Base-by-base conservation (phyloP, 768 basidiomycete species). In the Auricularia heimuer region DNA sequence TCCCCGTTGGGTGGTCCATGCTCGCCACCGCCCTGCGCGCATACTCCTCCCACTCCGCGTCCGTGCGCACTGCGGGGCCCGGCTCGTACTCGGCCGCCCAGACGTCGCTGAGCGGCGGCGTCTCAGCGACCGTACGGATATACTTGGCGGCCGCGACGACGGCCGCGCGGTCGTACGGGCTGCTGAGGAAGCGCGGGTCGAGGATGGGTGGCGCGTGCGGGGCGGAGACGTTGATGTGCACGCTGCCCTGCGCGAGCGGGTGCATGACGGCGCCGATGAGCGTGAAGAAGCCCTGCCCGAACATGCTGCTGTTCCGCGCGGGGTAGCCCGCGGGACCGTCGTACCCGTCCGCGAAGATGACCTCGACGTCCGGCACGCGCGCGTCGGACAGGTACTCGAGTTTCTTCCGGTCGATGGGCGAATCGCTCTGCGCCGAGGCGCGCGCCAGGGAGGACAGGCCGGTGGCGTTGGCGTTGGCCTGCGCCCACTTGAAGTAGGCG, bases 101-200 rank as follows among this genome's bases (percentile, higher is more conserved):
- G 8, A 76, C 72, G 7, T 71, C 68, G 61, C 72, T 79, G 3
- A 90, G 74, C 0, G 88, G 87, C 1, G 78, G 73, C 1, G 83
- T 80, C 10, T 76, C 68, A 0, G 80, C 84, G 45, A 89, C 70
- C 65, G 70, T 78, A 29, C 87, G 80, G 18, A 82, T 85, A 62
- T 88, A 78, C 71, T 85, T 85, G 64, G 86, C 73, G 34, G 83
- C 86, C 72, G 85, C 81, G 54, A 85, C 81, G 64, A 86, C 71
- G 45, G 83, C 73, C 10, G 72, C 69, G 39, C 78, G 64, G 71
- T 86, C 83, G 77, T 64, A 54, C 18, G 34, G 45, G 35, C 54
- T 14, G 14, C 65, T 66, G 29, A 75, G 75, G 74, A 80, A 81
- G 63, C 77, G 75, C 4, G 80, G 78, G 68, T 82, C 77, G 68